Conservation (phyloP, 1,284 basidiomycete species). For the Porogramme epimiltina region DNA sequence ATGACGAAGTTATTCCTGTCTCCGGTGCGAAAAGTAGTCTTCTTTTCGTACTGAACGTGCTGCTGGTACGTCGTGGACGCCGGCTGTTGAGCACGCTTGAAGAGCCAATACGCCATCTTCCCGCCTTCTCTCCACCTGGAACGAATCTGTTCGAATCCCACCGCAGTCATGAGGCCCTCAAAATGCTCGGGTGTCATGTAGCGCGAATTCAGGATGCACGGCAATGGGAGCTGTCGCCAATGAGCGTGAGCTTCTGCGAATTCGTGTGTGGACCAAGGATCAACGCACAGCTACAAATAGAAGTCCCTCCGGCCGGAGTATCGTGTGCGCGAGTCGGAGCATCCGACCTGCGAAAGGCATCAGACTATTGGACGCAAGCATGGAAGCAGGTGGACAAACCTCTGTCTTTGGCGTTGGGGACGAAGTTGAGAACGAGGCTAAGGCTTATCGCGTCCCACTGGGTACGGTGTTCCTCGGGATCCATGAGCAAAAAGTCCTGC, state of each 20-base stretch:
- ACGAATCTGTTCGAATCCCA: slow-evolving; percentile 68
- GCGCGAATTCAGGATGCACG: slow-evolving; percentile 83
- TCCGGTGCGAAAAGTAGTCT: slow-evolving; percentile 62
- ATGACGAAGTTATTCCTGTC: slow-evolving; percentile 84
- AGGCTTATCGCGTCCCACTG: slow-evolving; percentile 82
- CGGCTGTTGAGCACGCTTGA: slow-evolving; percentile 42
- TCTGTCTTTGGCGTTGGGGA: slow-evolving; percentile 73
- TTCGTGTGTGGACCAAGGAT: background rate
- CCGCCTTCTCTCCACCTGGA: slow-evolving; percentile 65
- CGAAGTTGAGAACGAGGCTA: slow-evolving; percentile 87
- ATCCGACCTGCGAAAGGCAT: slow-evolving; percentile 61
- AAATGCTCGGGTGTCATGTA: slow-evolving; percentile 70
- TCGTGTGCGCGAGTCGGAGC: slow-evolving; percentile 64
- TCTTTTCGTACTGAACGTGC: slow-evolving; percentile 48
- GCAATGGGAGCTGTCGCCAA: slow-evolving; percentile 65
- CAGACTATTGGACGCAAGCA: background rate
- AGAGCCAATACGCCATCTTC: slow-evolving; percentile 81
- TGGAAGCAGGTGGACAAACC: slow-evolving; percentile 45
- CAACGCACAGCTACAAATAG: slow-evolving; percentile 74
- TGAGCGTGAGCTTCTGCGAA: background rate
- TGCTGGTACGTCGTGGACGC: slow-evolving; percentile 15
- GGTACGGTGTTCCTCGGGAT: slow-evolving; percentile 44
- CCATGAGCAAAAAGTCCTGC: slow-evolving; percentile 79
- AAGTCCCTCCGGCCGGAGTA: slow-evolving; percentile 57
- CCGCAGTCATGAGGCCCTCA: slow-evolving; percentile 52